Evolutionary conservation across 2,329 filamentous ascomycete species (phyloP).

Genomic region (Cladophialophora chaetospira): DNA sequence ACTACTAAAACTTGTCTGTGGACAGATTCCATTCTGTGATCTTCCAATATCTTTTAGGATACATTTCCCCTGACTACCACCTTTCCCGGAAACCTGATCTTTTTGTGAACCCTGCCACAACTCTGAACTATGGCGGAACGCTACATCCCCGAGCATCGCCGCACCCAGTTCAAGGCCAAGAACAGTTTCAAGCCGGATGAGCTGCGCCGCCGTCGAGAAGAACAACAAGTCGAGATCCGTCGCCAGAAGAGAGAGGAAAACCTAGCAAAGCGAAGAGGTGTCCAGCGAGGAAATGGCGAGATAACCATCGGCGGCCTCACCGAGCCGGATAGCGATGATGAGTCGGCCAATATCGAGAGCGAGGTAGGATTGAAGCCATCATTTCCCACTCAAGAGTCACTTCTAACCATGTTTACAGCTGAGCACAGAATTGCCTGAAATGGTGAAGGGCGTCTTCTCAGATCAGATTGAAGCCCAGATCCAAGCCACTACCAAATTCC

Average conservation of each 20-base stretch:
- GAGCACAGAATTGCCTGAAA: conserved; percentile 95
- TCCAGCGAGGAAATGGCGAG: conserved; percentile 71
- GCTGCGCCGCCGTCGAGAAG: conserved; percentile 94
- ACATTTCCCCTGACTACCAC: background rate
- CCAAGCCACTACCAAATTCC: conserved; percentile 95
- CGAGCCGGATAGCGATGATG: conserved; percentile 86
- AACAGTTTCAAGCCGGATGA: conserved; percentile 99
- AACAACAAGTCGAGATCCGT: conserved; percentile 98
- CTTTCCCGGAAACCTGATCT: background rate
- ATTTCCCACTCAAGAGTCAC: background rate
- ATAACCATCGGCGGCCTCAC: conserved; percentile 66
- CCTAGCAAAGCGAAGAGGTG: conserved; percentile 95
- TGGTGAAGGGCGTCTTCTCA: conserved; percentile 97
- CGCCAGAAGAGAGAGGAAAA: conserved; percentile 99
- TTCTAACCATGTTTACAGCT: conserved; percentile 59
- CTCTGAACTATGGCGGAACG: conserved; percentile 82
- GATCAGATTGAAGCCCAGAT: conserved; percentile 98
- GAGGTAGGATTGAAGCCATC: conserved; percentile 81
- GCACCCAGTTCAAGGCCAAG: conserved; percentile 99
- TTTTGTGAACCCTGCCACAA: conserved; percentile 31
- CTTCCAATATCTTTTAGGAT: background rate
- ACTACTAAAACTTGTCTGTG: background rate
- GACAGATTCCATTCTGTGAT: background rate
- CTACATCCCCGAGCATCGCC: conserved; percentile 98
- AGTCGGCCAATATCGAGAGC: conserved; percentile 94